Evolutionary conservation across 2,329 filamentous ascomycete species (phyloP).

Genomic region (Aspergillus sp.): DNA sequence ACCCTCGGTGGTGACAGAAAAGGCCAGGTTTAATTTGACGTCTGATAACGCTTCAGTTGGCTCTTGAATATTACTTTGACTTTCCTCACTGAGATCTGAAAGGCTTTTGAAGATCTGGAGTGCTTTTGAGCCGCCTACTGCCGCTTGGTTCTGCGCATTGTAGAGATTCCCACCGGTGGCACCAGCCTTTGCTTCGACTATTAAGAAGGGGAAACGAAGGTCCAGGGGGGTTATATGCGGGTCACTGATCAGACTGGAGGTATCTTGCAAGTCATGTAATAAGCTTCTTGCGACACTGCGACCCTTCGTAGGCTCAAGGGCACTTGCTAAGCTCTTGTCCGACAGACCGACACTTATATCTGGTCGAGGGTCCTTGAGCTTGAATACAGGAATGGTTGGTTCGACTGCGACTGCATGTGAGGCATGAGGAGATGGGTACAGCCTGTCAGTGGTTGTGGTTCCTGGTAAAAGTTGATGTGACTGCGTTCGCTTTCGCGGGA

Average conservation of each 20-base stretch:
- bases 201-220: neutral
- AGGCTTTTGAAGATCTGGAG: too few relatives aligned
- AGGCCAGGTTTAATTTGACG: too few relatives aligned
- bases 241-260: neutral
- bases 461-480: too few relatives aligned
- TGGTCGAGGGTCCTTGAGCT: neutral
- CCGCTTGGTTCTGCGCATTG: too few relatives aligned
- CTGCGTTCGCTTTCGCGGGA: too few relatives aligned
- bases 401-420: neutral
- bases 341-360: constrained; percentile 3
- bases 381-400: neutral
- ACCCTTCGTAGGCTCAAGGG: constrained; percentile 24
- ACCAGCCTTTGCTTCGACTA: too few relatives aligned
- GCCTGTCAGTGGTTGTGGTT: too few relatives aligned
- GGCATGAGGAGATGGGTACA: neutral
- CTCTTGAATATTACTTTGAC: too few relatives aligned
- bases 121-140: too few relatives aligned
- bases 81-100: too few relatives aligned
- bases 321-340: neutral
- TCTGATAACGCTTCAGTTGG: too few relatives aligned
- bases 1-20: neutral
- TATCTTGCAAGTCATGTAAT: neutral
- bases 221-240: neutral
- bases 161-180: too few relatives aligned
- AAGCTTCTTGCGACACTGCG: neutral